Percentiles rank a stretch among this genome's conserved stretches.
These are phyloP conservation scores for Testicularia cyperi DNA, from an alignment of 1,284 basidiomycete species.

Conservation along the genomic window DNA sequence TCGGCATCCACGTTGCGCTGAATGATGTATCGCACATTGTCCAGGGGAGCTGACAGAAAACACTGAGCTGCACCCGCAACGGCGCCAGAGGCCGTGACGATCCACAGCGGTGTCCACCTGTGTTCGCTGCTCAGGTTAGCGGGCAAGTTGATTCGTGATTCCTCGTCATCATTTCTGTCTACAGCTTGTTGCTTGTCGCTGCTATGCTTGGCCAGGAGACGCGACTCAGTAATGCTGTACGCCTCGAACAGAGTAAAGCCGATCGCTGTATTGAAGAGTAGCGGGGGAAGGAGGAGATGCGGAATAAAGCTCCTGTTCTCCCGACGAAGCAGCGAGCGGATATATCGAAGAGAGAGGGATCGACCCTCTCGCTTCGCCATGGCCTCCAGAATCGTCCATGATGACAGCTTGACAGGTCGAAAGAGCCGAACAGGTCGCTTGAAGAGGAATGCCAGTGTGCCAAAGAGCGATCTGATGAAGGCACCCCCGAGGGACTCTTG, in stretches of 20 bases:
- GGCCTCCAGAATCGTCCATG: constrained; percentile 60
- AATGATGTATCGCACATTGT: constrained; percentile 61
- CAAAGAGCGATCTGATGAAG: constrained; percentile 54
- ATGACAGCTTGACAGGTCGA: constrained; percentile 59
- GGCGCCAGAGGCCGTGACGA: constrained; percentile 55
- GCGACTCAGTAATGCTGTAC: constrained; percentile 51
- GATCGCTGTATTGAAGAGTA: constrained; percentile 59
- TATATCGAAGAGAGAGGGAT: constrained; percentile 53
- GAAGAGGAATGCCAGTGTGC: constrained; percentile 61
- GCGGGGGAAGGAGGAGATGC: constrained; percentile 55
- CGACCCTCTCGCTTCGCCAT: constrained; percentile 60
- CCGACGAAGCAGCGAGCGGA: constrained; percentile 54
- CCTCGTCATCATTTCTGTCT: background rate
- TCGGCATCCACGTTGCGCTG: constrained; percentile 27
- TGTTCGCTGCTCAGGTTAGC: too few species aligned
- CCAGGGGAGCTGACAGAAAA: constrained; percentile 61
- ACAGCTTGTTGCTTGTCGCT: background rate
- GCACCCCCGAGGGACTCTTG: constrained; percentile 50
- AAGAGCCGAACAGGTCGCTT: constrained; percentile 60
- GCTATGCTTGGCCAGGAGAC: constrained; percentile 14
- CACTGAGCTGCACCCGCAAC: constrained; percentile 61
- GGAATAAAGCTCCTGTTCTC: constrained; percentile 47
- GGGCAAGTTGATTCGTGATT: too few species aligned
- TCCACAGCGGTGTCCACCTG: constrained; percentile 46
- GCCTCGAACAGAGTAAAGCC: constrained; percentile 60